Evolutionary conservation across 2,329 filamentous ascomycete species (phyloP).

Genomic region (Scedosporium aurantiacum): DNA sequence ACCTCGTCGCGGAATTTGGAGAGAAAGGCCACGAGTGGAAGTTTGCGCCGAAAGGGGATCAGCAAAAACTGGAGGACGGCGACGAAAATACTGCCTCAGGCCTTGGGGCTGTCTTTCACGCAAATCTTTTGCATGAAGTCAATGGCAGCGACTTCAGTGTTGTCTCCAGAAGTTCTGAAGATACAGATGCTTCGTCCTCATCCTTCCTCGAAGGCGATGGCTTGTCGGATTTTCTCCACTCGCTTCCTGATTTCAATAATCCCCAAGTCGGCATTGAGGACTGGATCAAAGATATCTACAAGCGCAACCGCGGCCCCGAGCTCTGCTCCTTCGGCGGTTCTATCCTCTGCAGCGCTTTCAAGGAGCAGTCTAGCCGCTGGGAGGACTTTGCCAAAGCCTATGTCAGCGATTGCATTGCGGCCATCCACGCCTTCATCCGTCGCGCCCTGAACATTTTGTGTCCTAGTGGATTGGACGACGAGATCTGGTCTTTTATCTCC

Average conservation of each 20-base stretch:
- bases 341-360: constrained; percentile 14
- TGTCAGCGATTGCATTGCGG: constrained; percentile 16
- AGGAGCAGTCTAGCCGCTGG: constrained; percentile 21
- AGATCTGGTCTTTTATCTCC: constrained; percentile 14
- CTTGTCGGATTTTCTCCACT: constrained; percentile 7
- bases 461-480: constrained; percentile 8
- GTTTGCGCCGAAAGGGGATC: constrained; percentile 8
- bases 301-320: constrained; percentile 15
- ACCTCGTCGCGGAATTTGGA: constrained; percentile 9
- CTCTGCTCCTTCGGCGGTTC: constrained; percentile 13
- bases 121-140: not conserved
- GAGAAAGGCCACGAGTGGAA: constrained; percentile 9
- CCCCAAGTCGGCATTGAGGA: constrained; percentile 10
- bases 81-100: not conserved
- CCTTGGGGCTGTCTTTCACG: no score
- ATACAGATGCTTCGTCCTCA: not conserved
- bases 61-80: not conserved
- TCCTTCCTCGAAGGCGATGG: not conserved
- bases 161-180: not conserved
- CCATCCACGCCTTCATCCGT: constrained; percentile 19
- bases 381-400: constrained; percentile 14
- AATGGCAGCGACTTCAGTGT: not conserved
- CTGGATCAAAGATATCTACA: constrained; percentile 15
- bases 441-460: constrained; percentile 13
- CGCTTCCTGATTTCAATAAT: not conserved